Base-by-base conservation (phyloP, 169 alveolate genomes). In the Plasmodium malariae region DNA sequence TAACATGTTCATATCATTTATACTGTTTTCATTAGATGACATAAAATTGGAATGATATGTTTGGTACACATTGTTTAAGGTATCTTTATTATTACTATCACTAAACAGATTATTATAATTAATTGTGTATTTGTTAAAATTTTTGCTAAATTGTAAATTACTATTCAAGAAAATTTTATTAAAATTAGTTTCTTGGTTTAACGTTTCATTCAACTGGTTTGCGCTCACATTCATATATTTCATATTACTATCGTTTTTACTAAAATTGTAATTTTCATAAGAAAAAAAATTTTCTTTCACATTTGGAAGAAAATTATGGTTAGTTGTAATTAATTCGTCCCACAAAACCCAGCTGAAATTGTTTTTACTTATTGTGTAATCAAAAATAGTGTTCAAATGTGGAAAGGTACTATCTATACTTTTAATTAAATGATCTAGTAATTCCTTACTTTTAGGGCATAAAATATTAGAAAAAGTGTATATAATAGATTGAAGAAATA, bases 291-390 rank as follows among this genome's bases (percentile, higher is more conserved):
- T 40, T 51, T 86, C 87, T 34, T 65, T 86, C 30, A 86, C 74
- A 48, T 86, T 70, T n/a, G 92, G 92, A 0, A 86, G 37, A 63
- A 69, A 68, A 19, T 70, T 86, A 70, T 70, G 76, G 70, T 70
- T 86, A 32, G 92, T 86, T 72, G 92, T 86, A 49, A 86, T 86
- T 60, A 86, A 37, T 48, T 86, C 92, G 21, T 86, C 92, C 92
- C 92, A 86, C 43, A 86, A 72, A 5, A 86, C 92, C 92, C 92
- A 86, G 49, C 54, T 86, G 34, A 86, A 86, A 72, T 86, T 86
- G 48, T 86, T 70, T 63, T 86, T 86, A 36, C 55, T 86, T 69
- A 86, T 70, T 70, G 37, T 86, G 60, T 70, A 86, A 49, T 86
- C 92, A 70, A 86, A 86, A 70, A 86, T 48, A 11, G 86, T 70